A percentile compares a stretch with the other conserved stretches of the same genome.
Conservation (phyloP, 2,329 filamentous ascomycete genomes). For the Alternaria sp. region DNA sequence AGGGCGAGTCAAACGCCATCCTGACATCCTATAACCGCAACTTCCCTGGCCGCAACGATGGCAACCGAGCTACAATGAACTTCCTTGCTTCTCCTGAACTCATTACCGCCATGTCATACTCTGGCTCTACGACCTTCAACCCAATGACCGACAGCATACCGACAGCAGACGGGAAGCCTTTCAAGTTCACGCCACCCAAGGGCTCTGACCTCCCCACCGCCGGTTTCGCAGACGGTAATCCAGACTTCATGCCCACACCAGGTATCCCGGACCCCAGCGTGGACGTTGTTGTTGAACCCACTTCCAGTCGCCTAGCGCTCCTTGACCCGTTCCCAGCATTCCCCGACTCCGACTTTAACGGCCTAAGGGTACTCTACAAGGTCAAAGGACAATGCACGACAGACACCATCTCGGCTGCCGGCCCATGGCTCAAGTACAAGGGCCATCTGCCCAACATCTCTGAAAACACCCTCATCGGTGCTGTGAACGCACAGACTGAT, state of each 20-base stretch:
- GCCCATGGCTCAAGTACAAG: slow-evolving; percentile 99
- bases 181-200: slow-evolving; percentile 81
- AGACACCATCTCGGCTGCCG: slow-evolving; percentile 96
- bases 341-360: slow-evolving; percentile 75
- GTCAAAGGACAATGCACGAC: slow-evolving; percentile 98
- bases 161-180: slow-evolving; percentile 79
- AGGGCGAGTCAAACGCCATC: slow-evolving; percentile 91
- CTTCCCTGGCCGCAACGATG: slow-evolving; percentile 96
- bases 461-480: slow-evolving; percentile 96
- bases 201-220: slow-evolving; percentile 68
- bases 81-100: slow-evolving; percentile 97
- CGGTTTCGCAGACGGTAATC: slow-evolving; percentile 83
- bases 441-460: slow-evolving; percentile 97
- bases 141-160: slow-evolving; percentile 86
- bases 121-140: slow-evolving; percentile 93
- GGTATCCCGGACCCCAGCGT: slow-evolving; percentile 75
- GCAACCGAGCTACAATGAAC: slow-evolving; percentile 97
- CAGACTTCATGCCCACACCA: slow-evolving; percentile 75
- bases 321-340: slow-evolving; percentile 91
- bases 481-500: slow-evolving; percentile 87
- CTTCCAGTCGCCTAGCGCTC: slow-evolving; percentile 87
- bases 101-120: slow-evolving; percentile 94
- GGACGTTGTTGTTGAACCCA: slow-evolving; percentile 79
- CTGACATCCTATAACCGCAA: slow-evolving; percentile 98
- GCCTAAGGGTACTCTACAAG: slow-evolving; percentile 90